Conservation (phyloP, 2,329 filamentous ascomycete genomes). For the Fusarium sublunatum region DNA sequence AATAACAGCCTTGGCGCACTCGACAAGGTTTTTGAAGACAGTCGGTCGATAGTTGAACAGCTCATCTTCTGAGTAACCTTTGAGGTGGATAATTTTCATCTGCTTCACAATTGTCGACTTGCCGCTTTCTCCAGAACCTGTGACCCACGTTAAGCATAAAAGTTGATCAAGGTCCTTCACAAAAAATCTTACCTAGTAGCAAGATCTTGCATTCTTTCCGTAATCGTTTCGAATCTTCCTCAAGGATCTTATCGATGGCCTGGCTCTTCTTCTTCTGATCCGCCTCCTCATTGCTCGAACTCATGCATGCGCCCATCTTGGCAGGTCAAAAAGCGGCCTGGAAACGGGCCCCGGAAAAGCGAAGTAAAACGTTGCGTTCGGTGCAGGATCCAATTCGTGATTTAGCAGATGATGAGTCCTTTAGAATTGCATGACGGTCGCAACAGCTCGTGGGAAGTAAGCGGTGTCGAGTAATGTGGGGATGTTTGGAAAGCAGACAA, state of each 20-base stretch:
- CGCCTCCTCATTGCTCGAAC: slow-evolving; percentile 83
- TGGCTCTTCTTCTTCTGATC: slow-evolving; percentile 97
- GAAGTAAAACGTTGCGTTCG: slow-evolving; percentile 16
- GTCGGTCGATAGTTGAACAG: slow-evolving; percentile 93
- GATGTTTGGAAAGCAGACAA: slow-evolving; percentile 7
- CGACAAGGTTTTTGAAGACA: slow-evolving; percentile 97
- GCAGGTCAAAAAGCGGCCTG: slow-evolving; percentile 31
- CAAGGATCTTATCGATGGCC: slow-evolving; percentile 91
- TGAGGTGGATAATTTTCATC: slow-evolving; percentile 99
- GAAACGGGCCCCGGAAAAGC: slow-evolving; percentile 20
- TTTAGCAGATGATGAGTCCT: slow-evolving; percentile 32
- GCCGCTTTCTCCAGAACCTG: slow-evolving; percentile 97
- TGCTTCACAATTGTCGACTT: slow-evolving; percentile 99
- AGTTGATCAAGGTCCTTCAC: slow-evolving; percentile 1
- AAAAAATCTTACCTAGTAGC: slow-evolving; percentile 77
- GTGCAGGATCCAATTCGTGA: slow-evolving; percentile 26
- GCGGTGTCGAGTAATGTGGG: slow-evolving; percentile 22
- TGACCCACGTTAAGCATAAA: slow-evolving; percentile 34
- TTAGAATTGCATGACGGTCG: slow-evolving; percentile 45
- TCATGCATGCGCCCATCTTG: slow-evolving; percentile 94
- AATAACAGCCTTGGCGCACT: slow-evolving; percentile 95
- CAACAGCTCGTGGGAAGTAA: slow-evolving; percentile 24
- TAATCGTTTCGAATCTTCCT: slow-evolving; percentile 93
- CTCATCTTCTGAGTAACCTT: slow-evolving; percentile 95
- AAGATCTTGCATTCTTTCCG: slow-evolving; percentile 99